Percentiles rank a stretch among this genome's conserved stretches.
Evolutionary conservation across 2,329 filamentous ascomycete genomes (phyloP).

Genomic region (Claviceps digitariae): DNA sequence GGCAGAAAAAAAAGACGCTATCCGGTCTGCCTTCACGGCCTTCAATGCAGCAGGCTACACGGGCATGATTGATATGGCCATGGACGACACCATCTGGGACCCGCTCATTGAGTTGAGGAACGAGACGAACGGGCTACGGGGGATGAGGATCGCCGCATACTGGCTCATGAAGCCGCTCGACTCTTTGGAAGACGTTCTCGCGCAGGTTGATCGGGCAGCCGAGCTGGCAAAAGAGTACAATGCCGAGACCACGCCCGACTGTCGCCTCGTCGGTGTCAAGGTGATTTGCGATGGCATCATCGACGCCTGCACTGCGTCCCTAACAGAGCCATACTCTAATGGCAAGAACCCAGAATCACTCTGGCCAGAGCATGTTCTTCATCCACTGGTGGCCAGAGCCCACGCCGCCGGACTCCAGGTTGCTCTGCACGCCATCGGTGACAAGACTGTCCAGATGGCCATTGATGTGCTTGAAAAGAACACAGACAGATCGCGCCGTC

Average conservation of each 20-base stretch:
- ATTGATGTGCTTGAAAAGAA: conserved; percentile 38
- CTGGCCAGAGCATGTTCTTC: conserved; percentile 39
- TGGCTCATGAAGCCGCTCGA: conserved; percentile 40
- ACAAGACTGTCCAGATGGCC: conserved; percentile 42
- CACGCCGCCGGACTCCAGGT: conserved; percentile 41
- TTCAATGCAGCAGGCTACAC: conserved; percentile 41
- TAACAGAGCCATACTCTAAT: conserved; percentile 44
- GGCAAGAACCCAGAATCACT: conserved; percentile 33
- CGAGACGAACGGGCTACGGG: conserved; percentile 14
- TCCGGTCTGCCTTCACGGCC: conserved; percentile 33
- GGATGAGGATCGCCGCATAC: conserved; percentile 38
- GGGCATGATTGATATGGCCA: conserved; percentile 45
- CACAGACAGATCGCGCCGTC: conserved; percentile 32
- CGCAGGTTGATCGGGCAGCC: conserved; percentile 36
- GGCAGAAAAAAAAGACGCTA: conserved; percentile 32
- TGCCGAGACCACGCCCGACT: conserved; percentile 21
- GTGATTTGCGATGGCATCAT: conserved; percentile 52
- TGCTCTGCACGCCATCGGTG: conserved; percentile 53
- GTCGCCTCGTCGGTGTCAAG: conserved; percentile 47
- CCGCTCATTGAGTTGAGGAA: conserved; percentile 31
- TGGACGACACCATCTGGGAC: conserved; percentile 44
- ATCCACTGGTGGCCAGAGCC: conserved; percentile 39
- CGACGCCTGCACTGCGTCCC: conserved; percentile 49
- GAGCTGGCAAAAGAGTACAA: conserved; percentile 25
- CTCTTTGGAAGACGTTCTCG: conserved; percentile 25